These are phyloP conservation scores for Penicillium corylophilum DNA, from an alignment of 2,329 filamentous ascomycete genomes.

Conservation along the genomic window DNA sequence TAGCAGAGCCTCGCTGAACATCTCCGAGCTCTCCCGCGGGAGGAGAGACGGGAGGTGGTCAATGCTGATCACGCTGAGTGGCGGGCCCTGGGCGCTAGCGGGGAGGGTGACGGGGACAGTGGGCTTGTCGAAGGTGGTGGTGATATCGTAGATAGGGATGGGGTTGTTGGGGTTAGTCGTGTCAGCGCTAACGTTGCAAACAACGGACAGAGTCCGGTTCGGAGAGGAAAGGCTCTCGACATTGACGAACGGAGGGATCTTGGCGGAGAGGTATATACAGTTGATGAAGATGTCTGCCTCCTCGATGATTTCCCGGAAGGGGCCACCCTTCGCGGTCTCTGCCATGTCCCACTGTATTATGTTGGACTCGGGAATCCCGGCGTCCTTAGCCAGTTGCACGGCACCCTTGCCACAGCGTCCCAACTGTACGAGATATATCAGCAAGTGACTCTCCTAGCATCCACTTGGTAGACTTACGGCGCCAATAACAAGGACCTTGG, in stretches of 20 bases:
- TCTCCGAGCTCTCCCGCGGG: constrained; percentile 81
- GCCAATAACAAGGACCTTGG: constrained; percentile 80
- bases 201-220: constrained; percentile 71
- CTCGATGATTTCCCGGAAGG: constrained; percentile 73
- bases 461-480: constrained; percentile 47
- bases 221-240: constrained; percentile 64
- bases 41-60: constrained; percentile 82
- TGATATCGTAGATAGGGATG: constrained; percentile 74
- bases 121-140: constrained; percentile 85
- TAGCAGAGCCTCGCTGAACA: constrained; percentile 75
- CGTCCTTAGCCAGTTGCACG: constrained; percentile 73
- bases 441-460: neutral
- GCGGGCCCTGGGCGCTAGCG: constrained; percentile 54
- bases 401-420: constrained; percentile 79
- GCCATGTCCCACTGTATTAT: constrained; percentile 75
- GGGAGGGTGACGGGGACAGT: constrained; percentile 67
- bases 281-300: constrained; percentile 75
- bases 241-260: constrained; percentile 81
- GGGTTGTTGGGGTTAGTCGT: constrained; percentile 51
- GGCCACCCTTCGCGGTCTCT: constrained; percentile 74
- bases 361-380: constrained; percentile 67
- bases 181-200: constrained; percentile 67
- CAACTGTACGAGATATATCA: constrained; percentile 28
- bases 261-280: constrained; percentile 79
- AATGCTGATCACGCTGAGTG: constrained; percentile 79